Evolutionary conservation across 768 basidiomycete species (phyloP), one percentile per base, ranked within the genome.

Genomic region (Tricholoma sp.): DNA sequence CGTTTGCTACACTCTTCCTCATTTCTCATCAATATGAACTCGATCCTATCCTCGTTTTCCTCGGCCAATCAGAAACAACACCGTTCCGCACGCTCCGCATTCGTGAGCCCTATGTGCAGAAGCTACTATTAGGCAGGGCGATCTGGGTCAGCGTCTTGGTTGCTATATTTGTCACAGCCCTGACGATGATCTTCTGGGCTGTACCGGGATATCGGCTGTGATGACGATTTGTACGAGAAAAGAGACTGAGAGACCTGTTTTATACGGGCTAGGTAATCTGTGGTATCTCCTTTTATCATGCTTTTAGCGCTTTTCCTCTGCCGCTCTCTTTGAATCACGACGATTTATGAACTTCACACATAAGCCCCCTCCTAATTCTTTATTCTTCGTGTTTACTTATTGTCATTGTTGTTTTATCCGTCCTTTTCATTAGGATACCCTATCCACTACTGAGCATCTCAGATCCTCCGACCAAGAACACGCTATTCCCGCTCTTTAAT

Each of bases 21-120:
- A 80, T 98, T 57, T 93, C 95, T 14, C 92, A 97, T 67, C 94
- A 95, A 71, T 98, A 98, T 73, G 94, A 97, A 71, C 86, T 98
- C 53, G 96, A 98, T 69, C 97, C 97, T 10, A 78, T 98, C 66
- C 86, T 98, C 62, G 90, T 98, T 61, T 91, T 98, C 75, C 74
- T 98, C 66, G 86, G 86, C 59, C 91, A 91, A 70, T 95, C 94
- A 45, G 97, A 98, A 71, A 97, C 95, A 39, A 97, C 94, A 10
- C 95, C 96, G 2, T 98, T 98, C 84, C 86, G 91, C 56, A 93
- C 92, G 5, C 87, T 98, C 54, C 82, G 80, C 43, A 94, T 99
- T 56, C 85, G 88, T 54, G 96, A 99, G 71, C 89, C 90, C 24
- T 98, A 98, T 69, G 95, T 99, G 63, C 85, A 83, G 74, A 95